Evolutionary conservation across 768 basidiomycete species (phyloP).

Genomic region (Termitomyces sp.): DNA sequence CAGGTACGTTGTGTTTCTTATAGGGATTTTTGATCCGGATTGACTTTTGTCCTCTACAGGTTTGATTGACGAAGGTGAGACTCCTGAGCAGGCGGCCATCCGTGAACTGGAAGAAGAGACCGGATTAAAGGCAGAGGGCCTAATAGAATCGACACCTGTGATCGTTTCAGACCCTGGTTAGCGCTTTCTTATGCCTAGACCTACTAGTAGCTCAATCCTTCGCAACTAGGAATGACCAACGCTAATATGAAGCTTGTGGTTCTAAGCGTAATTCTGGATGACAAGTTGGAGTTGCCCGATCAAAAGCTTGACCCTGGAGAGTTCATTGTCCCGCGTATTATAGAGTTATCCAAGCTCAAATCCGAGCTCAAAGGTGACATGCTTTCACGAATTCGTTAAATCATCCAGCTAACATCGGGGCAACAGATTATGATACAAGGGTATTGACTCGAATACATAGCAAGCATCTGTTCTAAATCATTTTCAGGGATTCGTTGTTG

Average conservation of each 20-base stretch:
- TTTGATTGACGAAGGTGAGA: slow-evolving; percentile 82
- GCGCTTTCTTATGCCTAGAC: slow-evolving; percentile 6
- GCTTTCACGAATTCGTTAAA: neutral
- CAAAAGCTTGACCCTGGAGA: slow-evolving; percentile 86
- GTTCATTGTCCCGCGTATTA: slow-evolving; percentile 68
- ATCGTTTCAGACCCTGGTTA: slow-evolving; percentile 70
- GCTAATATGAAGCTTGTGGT: slow-evolving; percentile 89
- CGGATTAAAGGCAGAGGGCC: slow-evolving; percentile 65
- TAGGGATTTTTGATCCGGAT: neutral
- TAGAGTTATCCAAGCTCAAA: slow-evolving; percentile 62
- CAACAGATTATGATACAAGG: slow-evolving; percentile 52
- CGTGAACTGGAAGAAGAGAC: slow-evolving; percentile 94
- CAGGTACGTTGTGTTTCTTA: slow-evolving; percentile 18
- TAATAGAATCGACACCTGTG: slow-evolving; percentile 59
- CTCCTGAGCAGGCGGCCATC: slow-evolving; percentile 72
- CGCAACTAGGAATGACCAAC: slow-evolving; percentile 75
- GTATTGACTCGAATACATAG: slow-evolving; percentile 25
- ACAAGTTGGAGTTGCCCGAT: slow-evolving; percentile 59
- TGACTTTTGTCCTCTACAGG: slow-evolving; percentile 33
- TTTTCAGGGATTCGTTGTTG: slow-evolving; percentile 56
- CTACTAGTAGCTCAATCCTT: neutral
- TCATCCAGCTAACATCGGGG: neutral
- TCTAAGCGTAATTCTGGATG: slow-evolving; percentile 62
- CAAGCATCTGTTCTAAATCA: neutral
- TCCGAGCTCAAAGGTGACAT: slow-evolving; percentile 61